Conservation (phyloP, 2,329 filamentous ascomycete genomes). For the Plenodomus lindquistii region DNA sequence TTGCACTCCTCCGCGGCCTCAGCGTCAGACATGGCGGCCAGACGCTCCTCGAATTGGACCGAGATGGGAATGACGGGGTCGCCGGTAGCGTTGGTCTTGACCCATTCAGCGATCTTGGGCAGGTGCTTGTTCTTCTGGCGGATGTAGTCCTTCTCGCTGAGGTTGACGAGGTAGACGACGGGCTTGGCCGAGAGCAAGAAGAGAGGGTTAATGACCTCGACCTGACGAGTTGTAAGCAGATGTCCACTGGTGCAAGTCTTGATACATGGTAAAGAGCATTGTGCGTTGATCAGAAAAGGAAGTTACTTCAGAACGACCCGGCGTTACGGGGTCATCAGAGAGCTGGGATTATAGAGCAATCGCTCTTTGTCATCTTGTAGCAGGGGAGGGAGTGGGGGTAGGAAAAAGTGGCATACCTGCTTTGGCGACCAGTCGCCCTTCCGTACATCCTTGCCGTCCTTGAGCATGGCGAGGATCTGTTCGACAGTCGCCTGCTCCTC, state of each 20-base stretch:
- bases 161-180: slow-evolving; percentile 94
- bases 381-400: slow-evolving; percentile 18
- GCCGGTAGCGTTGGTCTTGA: slow-evolving; percentile 84
- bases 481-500: slow-evolving; percentile 93
- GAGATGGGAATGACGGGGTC: slow-evolving; percentile 94
- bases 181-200: slow-evolving; percentile 96
- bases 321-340: slow-evolving; percentile 87
- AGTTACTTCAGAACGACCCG: slow-evolving; percentile 88
- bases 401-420: slow-evolving; percentile 71
- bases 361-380: slow-evolving; percentile 98
- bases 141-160: slow-evolving; percentile 95
- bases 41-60: slow-evolving; percentile 87
- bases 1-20: slow-evolving; percentile 86
- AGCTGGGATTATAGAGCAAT: slow-evolving; percentile 99
- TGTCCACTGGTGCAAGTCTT: background rate
- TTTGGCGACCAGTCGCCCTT: slow-evolving; percentile 89
- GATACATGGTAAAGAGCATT: slow-evolving; percentile 2
- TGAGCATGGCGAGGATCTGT: slow-evolving; percentile 80
- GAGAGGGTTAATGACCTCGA: slow-evolving; percentile 96
- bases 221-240: slow-evolving; percentile 58
- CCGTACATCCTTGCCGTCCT: slow-evolving; percentile 90
- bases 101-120: slow-evolving; percentile 89
- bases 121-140: slow-evolving; percentile 99
- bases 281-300: slow-evolving; percentile 65
- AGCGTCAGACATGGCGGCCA: slow-evolving; percentile 78